Evolutionary conservation across 2,329 filamentous ascomycete genomes (phyloP).

Genomic region (Xylaria sp.): DNA sequence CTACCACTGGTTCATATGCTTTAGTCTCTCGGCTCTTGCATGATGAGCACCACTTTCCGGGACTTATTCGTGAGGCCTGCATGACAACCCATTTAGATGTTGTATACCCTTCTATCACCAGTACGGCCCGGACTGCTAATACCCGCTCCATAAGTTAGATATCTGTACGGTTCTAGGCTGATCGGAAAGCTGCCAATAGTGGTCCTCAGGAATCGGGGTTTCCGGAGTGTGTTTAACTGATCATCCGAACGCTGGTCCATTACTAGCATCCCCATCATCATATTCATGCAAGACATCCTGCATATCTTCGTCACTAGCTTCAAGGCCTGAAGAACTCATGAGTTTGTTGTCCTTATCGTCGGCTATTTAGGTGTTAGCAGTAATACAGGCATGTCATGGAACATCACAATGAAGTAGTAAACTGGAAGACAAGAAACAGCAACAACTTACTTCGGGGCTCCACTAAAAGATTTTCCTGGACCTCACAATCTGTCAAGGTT

Average conservation of each 20-base stretch:
- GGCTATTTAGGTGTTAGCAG: constrained; percentile 50
- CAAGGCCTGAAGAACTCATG: constrained; percentile 70
- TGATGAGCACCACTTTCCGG: too few relatives aligned
- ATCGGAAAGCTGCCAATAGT: background rate
- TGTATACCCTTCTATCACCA: background rate
- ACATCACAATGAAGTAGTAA: background rate
- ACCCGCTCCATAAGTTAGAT: background rate
- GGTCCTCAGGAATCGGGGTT: too few relatives aligned
- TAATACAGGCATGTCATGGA: constrained; percentile 9
- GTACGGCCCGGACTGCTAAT: background rate
- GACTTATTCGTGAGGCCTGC: too few relatives aligned
- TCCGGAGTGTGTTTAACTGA: background rate
- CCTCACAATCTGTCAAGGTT: constrained; percentile 85
- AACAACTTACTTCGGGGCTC: constrained; percentile 72
- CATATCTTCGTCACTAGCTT: constrained; percentile 67
- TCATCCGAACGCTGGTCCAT: constrained; percentile 12
- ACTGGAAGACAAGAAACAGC: background rate
- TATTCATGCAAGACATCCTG: constrained; percentile 48
- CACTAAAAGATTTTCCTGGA: constrained; percentile 86
- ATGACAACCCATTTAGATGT: background rate
- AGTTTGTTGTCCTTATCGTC: constrained; percentile 71
- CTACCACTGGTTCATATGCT: too few relatives aligned
- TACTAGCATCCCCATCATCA: constrained; percentile 35
- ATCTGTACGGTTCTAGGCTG: background rate
- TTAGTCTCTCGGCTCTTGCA: too few relatives aligned